Evolutionary conservation across 805 yeast species (phyloP), one percentile per base, ranked within the genome.

Genomic region (Candida morakotiae): DNA sequence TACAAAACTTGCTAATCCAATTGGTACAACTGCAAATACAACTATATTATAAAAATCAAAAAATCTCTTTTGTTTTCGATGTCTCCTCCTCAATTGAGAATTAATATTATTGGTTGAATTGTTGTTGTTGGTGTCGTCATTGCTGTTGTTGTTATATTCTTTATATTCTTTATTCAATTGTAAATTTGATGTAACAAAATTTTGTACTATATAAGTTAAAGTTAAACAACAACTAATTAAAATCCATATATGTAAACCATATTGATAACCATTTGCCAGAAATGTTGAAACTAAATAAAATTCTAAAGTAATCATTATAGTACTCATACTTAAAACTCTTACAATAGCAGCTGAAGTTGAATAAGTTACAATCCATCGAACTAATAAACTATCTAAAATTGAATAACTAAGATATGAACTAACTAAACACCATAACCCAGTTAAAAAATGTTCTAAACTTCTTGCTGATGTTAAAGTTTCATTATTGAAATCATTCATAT

Each of bases 1-100:
- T 17, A 89, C 62, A 52, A 93, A 91, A 49, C 96, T 86, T 4
- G 98, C 97, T 42, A 91, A 53, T 0, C 98, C 98, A 13, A 91
- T 87, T 0, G 98, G 98, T n/a, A 91, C 96, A 28, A 91, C 98
- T 2, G 98, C 97, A 64, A 87, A 91, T 2, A 91, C 97, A 0
- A 85, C 87, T 34, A 93, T 85, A 48, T 84, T 86, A 58, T 87
- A 87, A 38, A 89, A 69, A 56, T 91, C 95, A 42, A 89, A 85
- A 24, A 88, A 81, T 38, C 96, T 71, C 28, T 77, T 72, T 18
- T 28, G 29, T 20, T 40, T 35, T 11, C 28, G 8, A 15, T 26
- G 5, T 40, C 59, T 61, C 21, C 58, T 46, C 48, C 65, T 54
- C 2, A 26, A 4, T 7, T 5, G 26, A n/a, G n/a, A n/a, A 6